Evolutionary conservation across 106 monocot species (phyloP), one percentile per base, ranked within the genome.

Genomic region (Apostasia shenzhenica): DNA sequence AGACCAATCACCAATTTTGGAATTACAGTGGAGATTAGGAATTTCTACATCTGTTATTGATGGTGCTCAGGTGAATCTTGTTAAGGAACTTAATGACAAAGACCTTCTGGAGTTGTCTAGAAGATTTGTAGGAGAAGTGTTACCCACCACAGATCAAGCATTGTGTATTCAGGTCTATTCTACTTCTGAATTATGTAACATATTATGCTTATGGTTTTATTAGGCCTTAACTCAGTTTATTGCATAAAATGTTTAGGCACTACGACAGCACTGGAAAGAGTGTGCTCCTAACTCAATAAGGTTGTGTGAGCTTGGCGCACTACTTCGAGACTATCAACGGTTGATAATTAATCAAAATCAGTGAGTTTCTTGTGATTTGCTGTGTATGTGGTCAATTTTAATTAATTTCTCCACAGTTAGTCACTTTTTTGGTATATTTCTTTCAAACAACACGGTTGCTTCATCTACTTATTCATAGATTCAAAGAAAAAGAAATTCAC

Each of bases 271-370:
- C 63, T 99, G 97, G 97, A 85, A 73, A 72, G 90, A 61, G 38
- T 83, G 79, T 48, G 57, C 82, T 45, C 72, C 89, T 62, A 79
- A 64, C 48, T 90, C 85, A 53, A 77, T 99, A 72, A 76, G 73
- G 68, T 57, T 99, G 48, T 66, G 78, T 68, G 90, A 99, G 81
- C 78, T 97, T 41, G 97, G 82, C 40, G 86, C 89, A 61, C 72
- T 97, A 66, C 87, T 97, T 70, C 79, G 97, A 43, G 97, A 92
- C 76, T 97, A 97, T 72, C 86, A 97, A 67, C 89, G 97, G n/a
- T 72, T 87, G 14, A 76, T 93, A 77, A 71, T 90, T 55, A 63
- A 73, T 38, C 65, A 68, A 45, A 69, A 83, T 48, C 40, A 68
- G 95, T 91, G 72, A 74, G 86, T 47, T 59, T 61, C 59, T 58